Evolutionary conservation across 1,139 yeast genomes (phyloP).

Genomic region (Taphrina confusa): DNA sequence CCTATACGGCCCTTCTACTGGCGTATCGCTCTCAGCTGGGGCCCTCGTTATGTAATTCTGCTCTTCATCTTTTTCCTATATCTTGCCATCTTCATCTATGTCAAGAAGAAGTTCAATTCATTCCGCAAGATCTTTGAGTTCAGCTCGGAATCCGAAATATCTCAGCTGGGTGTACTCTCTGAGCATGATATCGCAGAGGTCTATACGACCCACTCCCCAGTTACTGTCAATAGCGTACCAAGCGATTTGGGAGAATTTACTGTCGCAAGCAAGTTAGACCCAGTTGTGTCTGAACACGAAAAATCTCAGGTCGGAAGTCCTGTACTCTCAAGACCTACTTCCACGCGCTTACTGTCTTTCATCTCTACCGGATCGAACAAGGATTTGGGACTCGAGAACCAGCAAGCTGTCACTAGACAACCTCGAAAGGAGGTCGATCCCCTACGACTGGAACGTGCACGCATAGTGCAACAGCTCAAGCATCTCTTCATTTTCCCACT

Average conservation of each 20-base stretch:
- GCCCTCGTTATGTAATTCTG: slow-evolving; percentile 71
- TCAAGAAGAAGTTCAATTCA: slow-evolving; percentile 47
- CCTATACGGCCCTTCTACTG: slow-evolving; percentile 77
- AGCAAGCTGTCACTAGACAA: no score
- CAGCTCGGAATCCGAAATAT: background rate
- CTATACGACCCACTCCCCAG: no score
- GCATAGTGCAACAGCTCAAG: slow-evolving; percentile 20
- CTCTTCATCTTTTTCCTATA: slow-evolving; percentile 66
- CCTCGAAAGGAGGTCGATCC: slow-evolving; percentile 11
- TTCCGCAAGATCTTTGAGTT: slow-evolving; percentile 5
- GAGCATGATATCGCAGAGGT: no score
- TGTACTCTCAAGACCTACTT: no score
- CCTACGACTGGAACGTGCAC: slow-evolving; percentile 10
- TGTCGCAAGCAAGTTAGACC: no score
- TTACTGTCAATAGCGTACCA: no score
- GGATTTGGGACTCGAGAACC: no score
- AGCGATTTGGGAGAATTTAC: no score
- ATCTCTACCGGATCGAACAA: no score
- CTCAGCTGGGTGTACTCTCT: slow-evolving; percentile 1
- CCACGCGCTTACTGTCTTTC: no score
- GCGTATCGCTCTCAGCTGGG: slow-evolving; percentile 75
- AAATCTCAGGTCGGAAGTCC: no score
- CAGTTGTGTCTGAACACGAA: no score
- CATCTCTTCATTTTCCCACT: slow-evolving; percentile 34
- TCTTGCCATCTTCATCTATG: slow-evolving; percentile 70